phyloP scores from a whole-genome alignment of 257 asterid genomes.

The Solanum corneliomulleri region DNA sequence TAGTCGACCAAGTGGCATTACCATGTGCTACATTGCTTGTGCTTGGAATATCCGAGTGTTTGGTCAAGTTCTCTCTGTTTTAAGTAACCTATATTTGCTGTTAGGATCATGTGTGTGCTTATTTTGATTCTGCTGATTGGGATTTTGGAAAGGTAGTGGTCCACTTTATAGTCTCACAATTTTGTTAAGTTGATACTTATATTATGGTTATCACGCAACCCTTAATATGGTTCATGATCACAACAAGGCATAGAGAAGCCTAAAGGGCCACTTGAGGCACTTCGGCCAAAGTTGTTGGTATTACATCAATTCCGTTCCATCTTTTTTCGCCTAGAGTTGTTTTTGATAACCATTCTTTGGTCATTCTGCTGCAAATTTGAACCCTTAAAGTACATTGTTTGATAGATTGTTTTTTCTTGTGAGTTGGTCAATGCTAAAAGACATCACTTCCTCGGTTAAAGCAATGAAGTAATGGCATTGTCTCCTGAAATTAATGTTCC shows the following conservation, averaged over 20 bases:
- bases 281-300: constrained; percentile 96
- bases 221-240: constrained; percentile 10
- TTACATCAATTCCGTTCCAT: background rate
- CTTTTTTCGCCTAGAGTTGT: background rate
- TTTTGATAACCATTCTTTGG: background rate
- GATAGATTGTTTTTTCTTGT: background rate
- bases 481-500: background rate
- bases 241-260: constrained; percentile 97
- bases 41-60: background rate
- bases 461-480: background rate
- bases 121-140: constrained; percentile 99
- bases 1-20: background rate
- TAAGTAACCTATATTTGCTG: background rate
- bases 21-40: background rate
- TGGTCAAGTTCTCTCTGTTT: background rate
- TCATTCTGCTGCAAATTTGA: background rate
- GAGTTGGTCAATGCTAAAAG: background rate
- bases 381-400: background rate
- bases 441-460: background rate
- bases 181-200: background rate
- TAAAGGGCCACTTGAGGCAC: constrained; percentile 97
- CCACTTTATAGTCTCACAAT: background rate
- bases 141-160: constrained; percentile 86
- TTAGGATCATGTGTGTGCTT: constrained; percentile 96
- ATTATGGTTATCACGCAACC: background rate